Evolutionary conservation across 805 yeast genomes (phyloP).

Genomic region (Ogataea parapolymorpha): DNA sequence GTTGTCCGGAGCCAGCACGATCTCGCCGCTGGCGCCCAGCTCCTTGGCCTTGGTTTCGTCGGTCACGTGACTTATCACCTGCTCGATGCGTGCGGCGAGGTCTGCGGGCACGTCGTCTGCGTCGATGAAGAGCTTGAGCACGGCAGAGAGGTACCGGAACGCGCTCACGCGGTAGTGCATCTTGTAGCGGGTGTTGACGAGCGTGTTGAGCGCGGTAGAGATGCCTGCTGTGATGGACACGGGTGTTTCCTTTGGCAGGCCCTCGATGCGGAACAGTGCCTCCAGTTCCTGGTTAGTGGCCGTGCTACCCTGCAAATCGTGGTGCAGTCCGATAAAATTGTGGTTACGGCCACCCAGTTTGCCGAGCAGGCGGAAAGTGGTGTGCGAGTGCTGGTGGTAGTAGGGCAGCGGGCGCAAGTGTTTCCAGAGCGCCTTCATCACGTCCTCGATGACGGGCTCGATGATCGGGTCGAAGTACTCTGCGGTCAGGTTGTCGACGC

Average conservation of each 20-base stretch:
- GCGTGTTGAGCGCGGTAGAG: conserved; percentile 67
- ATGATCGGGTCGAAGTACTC: conserved; percentile 96
- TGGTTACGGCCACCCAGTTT: conserved; percentile 96
- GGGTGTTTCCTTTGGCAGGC: conserved; percentile 58
- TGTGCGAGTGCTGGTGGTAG: conserved; percentile 92
- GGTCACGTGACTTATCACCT: conserved; percentile 46
- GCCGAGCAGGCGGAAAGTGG: conserved; percentile 89
- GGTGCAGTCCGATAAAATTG: conserved; percentile 73
- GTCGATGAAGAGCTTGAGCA: conserved; percentile 66
- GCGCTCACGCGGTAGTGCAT: conserved; percentile 74
- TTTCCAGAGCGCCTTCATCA: conserved; percentile 89
- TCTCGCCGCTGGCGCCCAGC: conserved; percentile 14
- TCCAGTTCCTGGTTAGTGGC: conserved; percentile 61
- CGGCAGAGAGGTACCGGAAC: conserved; percentile 63
- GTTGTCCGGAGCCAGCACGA: conserved; percentile 36
- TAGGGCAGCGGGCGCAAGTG: conserved; percentile 90
- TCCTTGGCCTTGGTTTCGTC: conserved; percentile 26
- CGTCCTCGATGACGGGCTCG: conserved; percentile 93
- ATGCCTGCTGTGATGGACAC: conserved; percentile 83
- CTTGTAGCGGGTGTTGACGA: conserved; percentile 64
- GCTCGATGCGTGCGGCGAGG: conserved; percentile 42
- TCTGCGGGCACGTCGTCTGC: conserved; percentile 46
- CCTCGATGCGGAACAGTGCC: conserved; percentile 69
- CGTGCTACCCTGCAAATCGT: conserved; percentile 54
- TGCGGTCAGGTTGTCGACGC: conserved; percentile 94